Conservation (phyloP, 495 filamentous ascomycete genomes). For the Xylaria sp. region DNA sequence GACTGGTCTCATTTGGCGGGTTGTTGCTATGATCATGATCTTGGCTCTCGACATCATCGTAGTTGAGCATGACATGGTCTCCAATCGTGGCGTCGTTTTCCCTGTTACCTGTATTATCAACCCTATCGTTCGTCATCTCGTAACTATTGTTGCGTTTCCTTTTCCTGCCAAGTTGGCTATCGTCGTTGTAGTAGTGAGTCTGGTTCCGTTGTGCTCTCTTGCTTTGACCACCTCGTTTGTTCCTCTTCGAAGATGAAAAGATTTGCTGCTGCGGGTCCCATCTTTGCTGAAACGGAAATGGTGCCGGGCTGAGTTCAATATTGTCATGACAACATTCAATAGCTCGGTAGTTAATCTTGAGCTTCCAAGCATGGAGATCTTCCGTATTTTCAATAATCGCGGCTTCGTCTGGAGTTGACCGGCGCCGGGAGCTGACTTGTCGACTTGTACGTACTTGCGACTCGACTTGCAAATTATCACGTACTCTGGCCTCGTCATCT, state of each 20-base stretch:
- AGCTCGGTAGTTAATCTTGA: slow-evolving; percentile 73
- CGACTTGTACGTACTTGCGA: slow-evolving; percentile 39
- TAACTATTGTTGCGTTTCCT: slow-evolving; percentile 54
- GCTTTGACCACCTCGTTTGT: slow-evolving; percentile 45
- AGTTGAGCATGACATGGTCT: slow-evolving; percentile 55
- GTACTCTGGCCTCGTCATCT: slow-evolving; percentile 68
- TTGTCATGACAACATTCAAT: slow-evolving; percentile 83
- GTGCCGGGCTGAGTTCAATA: slow-evolving; percentile 76
- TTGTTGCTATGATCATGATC: slow-evolving; percentile 40
- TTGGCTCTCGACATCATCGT: slow-evolving; percentile 54
- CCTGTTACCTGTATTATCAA: slow-evolving; percentile 29
- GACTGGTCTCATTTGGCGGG: slow-evolving; percentile 39
- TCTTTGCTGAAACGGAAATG: slow-evolving; percentile 88
- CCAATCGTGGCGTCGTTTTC: slow-evolving; percentile 36
- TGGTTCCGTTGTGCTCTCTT: slow-evolving; percentile 53
- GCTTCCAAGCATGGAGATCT: slow-evolving; percentile 67
- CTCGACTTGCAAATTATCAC: slow-evolving; percentile 60
- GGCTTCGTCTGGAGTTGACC: background rate
- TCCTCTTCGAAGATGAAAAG: slow-evolving; percentile 36
- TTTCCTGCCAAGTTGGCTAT: slow-evolving; percentile 58
- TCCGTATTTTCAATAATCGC: slow-evolving; percentile 32
- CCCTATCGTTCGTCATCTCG: slow-evolving; percentile 38
- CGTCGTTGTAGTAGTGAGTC: slow-evolving; percentile 48
- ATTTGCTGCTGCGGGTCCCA: slow-evolving; percentile 80
- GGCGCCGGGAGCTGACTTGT: background rate